phyloP scores from a whole-genome alignment of 495 filamentous ascomycete species.

The Penicillium dipodomyicola region DNA sequence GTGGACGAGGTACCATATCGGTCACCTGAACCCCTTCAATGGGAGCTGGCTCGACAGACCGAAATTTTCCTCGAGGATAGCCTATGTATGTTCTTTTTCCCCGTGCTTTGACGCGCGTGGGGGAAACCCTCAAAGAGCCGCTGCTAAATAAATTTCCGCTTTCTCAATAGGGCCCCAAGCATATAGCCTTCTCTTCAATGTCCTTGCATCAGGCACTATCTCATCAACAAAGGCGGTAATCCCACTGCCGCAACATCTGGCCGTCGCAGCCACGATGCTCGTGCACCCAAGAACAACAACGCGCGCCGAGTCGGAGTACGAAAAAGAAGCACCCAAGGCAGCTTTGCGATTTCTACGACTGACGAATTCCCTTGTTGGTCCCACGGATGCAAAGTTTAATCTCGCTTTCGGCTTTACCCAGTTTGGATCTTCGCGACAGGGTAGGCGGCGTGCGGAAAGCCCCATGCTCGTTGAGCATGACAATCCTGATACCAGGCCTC shows the following conservation, averaged over 20 bases:
- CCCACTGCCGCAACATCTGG: conserved; percentile 58
- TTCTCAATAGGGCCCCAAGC: conserved; percentile 59
- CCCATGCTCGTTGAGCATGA: conserved; percentile 6
- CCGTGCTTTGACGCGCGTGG: neutral
- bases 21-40: conserved; percentile 53
- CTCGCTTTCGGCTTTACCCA: conserved; percentile 55
- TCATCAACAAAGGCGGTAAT: conserved; percentile 43
- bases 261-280: conserved; percentile 63
- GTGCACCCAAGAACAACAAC: conserved; percentile 72
- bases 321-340: conserved; percentile 50
- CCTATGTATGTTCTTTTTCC: conserved; percentile 52
- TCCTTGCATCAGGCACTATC: conserved; percentile 57
- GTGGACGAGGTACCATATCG: conserved; percentile 42
- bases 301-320: conserved; percentile 51
- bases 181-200: conserved; percentile 62
- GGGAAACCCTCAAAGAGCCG: neutral
- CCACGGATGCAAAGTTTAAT: conserved; percentile 45
- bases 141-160: conserved; percentile 15
- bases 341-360: conserved; percentile 60
- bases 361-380: conserved; percentile 50
- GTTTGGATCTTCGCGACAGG: conserved; percentile 36
- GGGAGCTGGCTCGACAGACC: conserved; percentile 61
- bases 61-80: conserved; percentile 75
- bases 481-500: conserved; percentile 42
- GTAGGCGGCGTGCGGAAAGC: conserved; percentile 27